These are phyloP conservation scores for Euphorbia tirucalli DNA, from an alignment of 345 rosid species.

Conservation along the genomic window DNA sequence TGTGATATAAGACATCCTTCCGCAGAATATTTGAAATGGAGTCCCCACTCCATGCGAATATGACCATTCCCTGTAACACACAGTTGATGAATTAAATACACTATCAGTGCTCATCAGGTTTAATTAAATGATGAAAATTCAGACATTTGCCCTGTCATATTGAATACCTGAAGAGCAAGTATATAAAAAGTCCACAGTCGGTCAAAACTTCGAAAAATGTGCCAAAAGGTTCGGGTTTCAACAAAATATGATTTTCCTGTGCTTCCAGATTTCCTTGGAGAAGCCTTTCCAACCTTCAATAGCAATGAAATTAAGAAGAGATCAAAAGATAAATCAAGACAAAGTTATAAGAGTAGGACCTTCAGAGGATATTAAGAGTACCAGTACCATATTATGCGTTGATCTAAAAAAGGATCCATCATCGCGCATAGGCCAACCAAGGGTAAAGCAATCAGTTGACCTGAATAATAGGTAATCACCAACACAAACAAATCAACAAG, in stretches of 20 bases:
- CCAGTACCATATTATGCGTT: constrained; percentile 55
- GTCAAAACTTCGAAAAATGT: constrained; percentile 91
- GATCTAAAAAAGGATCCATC: constrained; percentile 92
- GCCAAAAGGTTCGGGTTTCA: constrained; percentile 93
- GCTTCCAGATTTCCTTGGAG: constrained; percentile 45
- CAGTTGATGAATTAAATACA: constrained; percentile 16
- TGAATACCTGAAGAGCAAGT: constrained; percentile 76
- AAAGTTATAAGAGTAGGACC: constrained; percentile 10
- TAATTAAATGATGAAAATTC: background rate
- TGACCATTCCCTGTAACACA: constrained; percentile 69
- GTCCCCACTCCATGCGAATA: constrained; percentile 72
- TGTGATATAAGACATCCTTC: constrained; percentile 58
- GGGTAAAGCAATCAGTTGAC: constrained; percentile 95
- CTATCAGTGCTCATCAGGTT: constrained; percentile 7
- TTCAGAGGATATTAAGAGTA: constrained; percentile 25
- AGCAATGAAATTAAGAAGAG: constrained; percentile 17
- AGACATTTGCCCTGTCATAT: constrained; percentile 1
- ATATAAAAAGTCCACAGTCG: constrained; percentile 90
- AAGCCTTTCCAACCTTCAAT: constrained; percentile 60
- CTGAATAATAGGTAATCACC: constrained; percentile 34
- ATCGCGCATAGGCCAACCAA: constrained; percentile 99
- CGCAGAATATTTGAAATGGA: constrained; percentile 52
- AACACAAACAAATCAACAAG: constrained; percentile 16
- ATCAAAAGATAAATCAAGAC: constrained; percentile 19
- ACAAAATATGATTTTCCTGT: constrained; percentile 93